Evolutionary conservation across 805 yeast species (phyloP).

Genomic region (Ascoidea rubescens): DNA sequence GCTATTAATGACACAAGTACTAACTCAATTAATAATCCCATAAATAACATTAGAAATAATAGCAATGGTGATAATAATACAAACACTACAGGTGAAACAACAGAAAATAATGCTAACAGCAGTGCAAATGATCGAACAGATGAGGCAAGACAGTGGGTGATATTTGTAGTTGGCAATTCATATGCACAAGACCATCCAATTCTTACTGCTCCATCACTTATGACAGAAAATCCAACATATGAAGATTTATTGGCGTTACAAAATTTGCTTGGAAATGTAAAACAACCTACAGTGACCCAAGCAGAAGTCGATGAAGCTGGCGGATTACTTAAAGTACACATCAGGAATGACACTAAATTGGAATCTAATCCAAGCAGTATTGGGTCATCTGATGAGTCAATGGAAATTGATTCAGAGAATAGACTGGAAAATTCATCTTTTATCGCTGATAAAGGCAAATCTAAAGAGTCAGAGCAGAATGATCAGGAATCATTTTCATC

Average conservation of each 20-base stretch:
- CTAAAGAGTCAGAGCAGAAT: constrained; percentile 2
- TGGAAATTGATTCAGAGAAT: background rate
- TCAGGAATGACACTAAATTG: background rate
- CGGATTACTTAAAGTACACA: constrained; percentile 18
- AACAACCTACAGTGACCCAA: constrained; percentile 27
- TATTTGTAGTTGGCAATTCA: constrained; percentile 45
- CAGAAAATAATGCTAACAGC: constrained; percentile 1
- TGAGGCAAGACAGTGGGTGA: constrained; percentile 39
- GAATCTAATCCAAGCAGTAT: constrained; percentile 1
- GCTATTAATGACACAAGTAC: background rate
- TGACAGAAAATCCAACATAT: constrained; percentile 34
- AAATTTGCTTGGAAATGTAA: constrained; percentile 30
- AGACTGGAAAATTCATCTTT: background rate
- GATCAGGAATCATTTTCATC: background rate
- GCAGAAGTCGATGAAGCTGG: constrained; percentile 27
- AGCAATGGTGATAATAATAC: constrained; percentile 7
- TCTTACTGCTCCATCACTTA: constrained; percentile 29
- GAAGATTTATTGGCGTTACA: constrained; percentile 35
- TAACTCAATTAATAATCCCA: background rate
- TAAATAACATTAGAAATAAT: constrained; percentile 8
- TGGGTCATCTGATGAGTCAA: background rate
- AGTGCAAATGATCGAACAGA: constrained; percentile 2
- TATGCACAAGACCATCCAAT: constrained; percentile 36
- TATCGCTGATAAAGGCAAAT: background rate
- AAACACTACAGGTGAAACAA: background rate